phyloP scores from a whole-genome alignment of 345 rosid genomes.

The Laguncularia racemosa region DNA sequence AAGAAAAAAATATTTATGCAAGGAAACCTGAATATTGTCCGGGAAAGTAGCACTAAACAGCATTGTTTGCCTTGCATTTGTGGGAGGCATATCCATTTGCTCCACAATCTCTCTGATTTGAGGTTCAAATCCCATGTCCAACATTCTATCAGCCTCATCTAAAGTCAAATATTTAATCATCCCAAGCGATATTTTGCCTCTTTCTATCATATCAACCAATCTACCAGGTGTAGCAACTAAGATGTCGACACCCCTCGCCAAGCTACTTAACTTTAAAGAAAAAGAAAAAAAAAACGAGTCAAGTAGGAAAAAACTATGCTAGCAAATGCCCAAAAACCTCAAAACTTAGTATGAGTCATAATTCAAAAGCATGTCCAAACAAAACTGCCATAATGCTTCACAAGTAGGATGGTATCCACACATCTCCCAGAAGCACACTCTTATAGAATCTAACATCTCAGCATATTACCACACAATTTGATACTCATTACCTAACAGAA shows the following conservation, averaged over 20 bases:
- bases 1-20: background rate
- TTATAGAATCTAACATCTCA: no score
- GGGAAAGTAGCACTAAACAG: conserved; percentile 60
- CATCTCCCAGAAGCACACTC: no score
- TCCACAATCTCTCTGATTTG: conserved; percentile 49
- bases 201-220: conserved; percentile 42
- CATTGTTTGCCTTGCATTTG: conserved; percentile 45
- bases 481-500: no score
- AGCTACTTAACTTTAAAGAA: conserved; percentile 32
- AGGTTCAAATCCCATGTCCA: conserved; percentile 63
- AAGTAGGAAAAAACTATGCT: background rate
- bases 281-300: background rate
- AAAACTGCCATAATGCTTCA: no score
- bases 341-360: background rate
- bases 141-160: conserved; percentile 56
- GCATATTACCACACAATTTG: no score
- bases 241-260: conserved; percentile 48
- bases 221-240: conserved; percentile 60
- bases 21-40: conserved; percentile 36
- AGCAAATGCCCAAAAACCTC: background rate
- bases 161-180: conserved; percentile 36
- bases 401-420: no score
- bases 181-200: conserved; percentile 31
- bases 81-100: conserved; percentile 45
- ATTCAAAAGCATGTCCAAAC: background rate